Percentiles rank a stretch among this genome's conserved stretches.
Evolutionary conservation across 2,329 filamentous ascomycete genomes (phyloP).

Genomic region (Boeremia lycopersici): DNA sequence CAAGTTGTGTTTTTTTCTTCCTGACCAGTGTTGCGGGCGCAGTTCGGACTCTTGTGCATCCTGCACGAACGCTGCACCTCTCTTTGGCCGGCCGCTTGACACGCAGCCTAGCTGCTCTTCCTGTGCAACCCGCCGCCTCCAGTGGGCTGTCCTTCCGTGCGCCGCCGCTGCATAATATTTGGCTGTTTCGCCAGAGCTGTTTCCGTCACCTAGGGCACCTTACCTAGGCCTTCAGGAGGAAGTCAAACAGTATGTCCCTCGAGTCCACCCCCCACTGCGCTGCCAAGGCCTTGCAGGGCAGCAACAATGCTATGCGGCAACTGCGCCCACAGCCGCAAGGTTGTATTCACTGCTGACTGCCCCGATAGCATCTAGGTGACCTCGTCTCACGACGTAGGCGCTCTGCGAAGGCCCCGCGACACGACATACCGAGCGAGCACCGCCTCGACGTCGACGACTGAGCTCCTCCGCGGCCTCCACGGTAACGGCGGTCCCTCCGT

Average conservation of each 20-base stretch:
- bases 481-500: constrained; percentile 17
- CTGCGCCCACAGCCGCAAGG: constrained; percentile 7
- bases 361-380: constrained; percentile 26
- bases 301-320: constrained; percentile 13
- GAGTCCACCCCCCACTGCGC: constrained; percentile 12
- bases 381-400: constrained; percentile 29
- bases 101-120: constrained; percentile 16
- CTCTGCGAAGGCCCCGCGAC: constrained; percentile 24
- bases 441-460: constrained; percentile 9
- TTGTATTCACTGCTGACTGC: constrained; percentile 29
- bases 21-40: constrained; percentile 30
- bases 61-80: constrained; percentile 22
- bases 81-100: constrained; percentile 29
- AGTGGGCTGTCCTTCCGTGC: constrained; percentile 38
- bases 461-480: constrained; percentile 16
- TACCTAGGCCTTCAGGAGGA: constrained; percentile 37
- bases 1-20: constrained; percentile 20
- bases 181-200: constrained; percentile 26
- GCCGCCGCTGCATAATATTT: constrained; percentile 45
- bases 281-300: constrained; percentile 26
- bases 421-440: constrained; percentile 24
- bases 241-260: constrained; percentile 16
- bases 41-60: constrained; percentile 23
- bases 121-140: constrained; percentile 23
- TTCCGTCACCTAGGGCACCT: constrained; percentile 38